Evolutionary conservation across 768 basidiomycete species (phyloP).

Genomic region (Boletus pseudo-olivaceus): DNA sequence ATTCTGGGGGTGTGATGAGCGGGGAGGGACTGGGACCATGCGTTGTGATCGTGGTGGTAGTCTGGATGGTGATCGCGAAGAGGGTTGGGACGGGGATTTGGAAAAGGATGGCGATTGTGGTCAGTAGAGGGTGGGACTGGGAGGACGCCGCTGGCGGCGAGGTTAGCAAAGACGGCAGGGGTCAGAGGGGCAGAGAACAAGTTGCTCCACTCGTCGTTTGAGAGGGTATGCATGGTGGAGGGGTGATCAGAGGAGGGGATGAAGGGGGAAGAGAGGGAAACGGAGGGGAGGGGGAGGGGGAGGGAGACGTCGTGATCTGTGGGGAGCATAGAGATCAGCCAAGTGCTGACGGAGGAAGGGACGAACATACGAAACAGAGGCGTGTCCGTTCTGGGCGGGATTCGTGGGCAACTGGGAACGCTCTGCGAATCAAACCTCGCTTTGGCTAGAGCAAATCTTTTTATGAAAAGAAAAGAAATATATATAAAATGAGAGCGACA

Average conservation of each 20-base stretch:
- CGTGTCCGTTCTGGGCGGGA: slow-evolving; percentile 4
- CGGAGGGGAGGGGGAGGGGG: slow-evolving; percentile 20
- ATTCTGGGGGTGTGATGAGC: slow-evolving; percentile 25
- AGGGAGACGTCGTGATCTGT: not conserved
- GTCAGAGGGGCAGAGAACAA: slow-evolving; percentile 62
- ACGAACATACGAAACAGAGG: not conserved
- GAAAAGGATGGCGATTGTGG: slow-evolving; percentile 27
- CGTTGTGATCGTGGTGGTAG: slow-evolving; percentile 21
- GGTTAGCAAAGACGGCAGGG: slow-evolving; percentile 55
- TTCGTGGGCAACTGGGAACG: not conserved
- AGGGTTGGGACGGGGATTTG: slow-evolving; percentile 14
- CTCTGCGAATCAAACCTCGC: not conserved
- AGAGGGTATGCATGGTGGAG: slow-evolving; percentile 21
- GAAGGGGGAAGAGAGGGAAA: slow-evolving; percentile 2
- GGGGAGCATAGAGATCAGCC: not conserved
- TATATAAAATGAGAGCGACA: not conserved
- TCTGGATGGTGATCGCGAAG: slow-evolving; percentile 15
- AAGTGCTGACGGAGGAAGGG: not conserved
- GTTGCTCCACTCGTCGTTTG: slow-evolving; percentile 48
- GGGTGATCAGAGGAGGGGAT: slow-evolving; percentile 17
- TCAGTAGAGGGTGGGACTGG: slow-evolving; percentile 28
- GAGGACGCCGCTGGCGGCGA: slow-evolving; percentile 60
- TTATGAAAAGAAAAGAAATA: slow-evolving; percentile 7
- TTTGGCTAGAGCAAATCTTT: slow-evolving; percentile 18
- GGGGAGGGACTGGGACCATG: slow-evolving; percentile 26